These are phyloP conservation scores for Trypanosoma theileri DNA, from an alignment of 208 protist genomes.

Conservation along the genomic window DNA sequence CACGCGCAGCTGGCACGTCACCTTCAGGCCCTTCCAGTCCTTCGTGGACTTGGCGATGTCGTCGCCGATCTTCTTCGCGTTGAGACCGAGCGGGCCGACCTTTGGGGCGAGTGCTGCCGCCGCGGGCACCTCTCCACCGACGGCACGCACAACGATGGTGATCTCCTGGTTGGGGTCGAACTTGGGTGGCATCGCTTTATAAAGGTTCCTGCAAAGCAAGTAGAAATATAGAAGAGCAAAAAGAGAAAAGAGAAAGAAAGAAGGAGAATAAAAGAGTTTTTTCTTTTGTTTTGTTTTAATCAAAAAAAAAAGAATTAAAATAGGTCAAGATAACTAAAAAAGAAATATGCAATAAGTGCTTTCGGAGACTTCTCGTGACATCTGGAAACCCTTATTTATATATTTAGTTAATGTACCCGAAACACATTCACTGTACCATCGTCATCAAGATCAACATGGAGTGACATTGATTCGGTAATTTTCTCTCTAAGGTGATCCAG, in stretches of 20 bases:
- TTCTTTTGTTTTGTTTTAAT: slow-evolving; percentile 26
- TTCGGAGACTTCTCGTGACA: too few relatives aligned
- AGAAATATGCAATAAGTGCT: background rate
- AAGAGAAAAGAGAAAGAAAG: slow-evolving; percentile 15
- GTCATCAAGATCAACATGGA: slow-evolving; percentile 22
- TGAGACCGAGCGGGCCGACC: slow-evolving; percentile 99
- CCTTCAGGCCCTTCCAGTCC: slow-evolving; percentile 99
- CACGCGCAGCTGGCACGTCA: slow-evolving; percentile 98
- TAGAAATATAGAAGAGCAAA: slow-evolving; percentile 14
- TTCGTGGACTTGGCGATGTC: slow-evolving; percentile 99
- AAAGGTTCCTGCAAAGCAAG: slow-evolving; percentile 6
- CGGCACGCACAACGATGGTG: slow-evolving; percentile 95
- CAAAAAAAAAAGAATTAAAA: slow-evolving; percentile 2
- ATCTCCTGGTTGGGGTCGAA: slow-evolving; percentile 97
- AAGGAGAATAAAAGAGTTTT: slow-evolving; percentile 10
- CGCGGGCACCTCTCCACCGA: slow-evolving; percentile 98
- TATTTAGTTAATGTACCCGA: background rate
- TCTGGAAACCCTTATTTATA: background rate
- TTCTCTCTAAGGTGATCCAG: slow-evolving; percentile 5
- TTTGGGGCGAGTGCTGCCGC: slow-evolving; percentile 98
- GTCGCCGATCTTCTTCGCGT: slow-evolving; percentile 99
- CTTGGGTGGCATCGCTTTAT: slow-evolving; percentile 85
- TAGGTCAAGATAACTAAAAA: background rate
- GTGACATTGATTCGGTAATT: background rate
- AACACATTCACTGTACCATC: slow-evolving; percentile 19